Evolutionary conservation across 2,329 filamentous ascomycete genomes (phyloP), one percentile per base, ranked within the genome.

Genomic region (Colletotrichum costaricense): DNA sequence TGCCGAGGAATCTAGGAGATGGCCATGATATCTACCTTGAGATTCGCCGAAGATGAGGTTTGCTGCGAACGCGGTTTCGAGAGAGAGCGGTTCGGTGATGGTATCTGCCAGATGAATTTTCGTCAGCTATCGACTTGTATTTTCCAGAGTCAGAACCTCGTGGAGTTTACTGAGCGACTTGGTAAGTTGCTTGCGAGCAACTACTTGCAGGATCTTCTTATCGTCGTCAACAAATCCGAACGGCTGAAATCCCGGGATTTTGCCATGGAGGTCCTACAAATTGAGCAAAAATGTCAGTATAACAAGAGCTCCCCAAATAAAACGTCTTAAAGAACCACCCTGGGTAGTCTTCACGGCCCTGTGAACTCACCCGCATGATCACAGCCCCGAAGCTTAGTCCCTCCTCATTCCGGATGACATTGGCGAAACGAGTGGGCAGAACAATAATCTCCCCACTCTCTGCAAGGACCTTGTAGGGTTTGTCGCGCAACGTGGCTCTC

Each of bases 141-240:
- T 11, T 38, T 14, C 24, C 28, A 1, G 28, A 30, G 28, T 1
- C 1, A 8, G 28, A 8, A 30, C 2, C 28, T 4, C 33, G 33
- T 4, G 33, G 2, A 12, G 3, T 3, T 56, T 14, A 56, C 54
- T 56, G 22, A 56, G 54, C 7, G 22, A 26, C 12, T 69, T 49
- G 1, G 66, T 69, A 2, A 67, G 38, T 12, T 67, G 64, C 28
- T 60, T 67, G 2, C 64, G n/a, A 38, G 28, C 64, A 4, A 67
- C 55, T 7, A 8, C 56, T 14, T 67, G 64, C 7, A 67, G 5
- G 11, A 67, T 38, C 4, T 67, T 55, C 1, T 55, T 33, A 5
- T 59, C 26, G 4, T 67, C 35, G 5, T 52, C 28, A 3, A 67
- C 12, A 12, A 60, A 67, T 6, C 42, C 49, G 1, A 68, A 68